Evolutionary conservation across 805 yeast genomes (phyloP), one percentile per base, ranked within the genome.

Genomic region (Blastobotrys muscicola): DNA sequence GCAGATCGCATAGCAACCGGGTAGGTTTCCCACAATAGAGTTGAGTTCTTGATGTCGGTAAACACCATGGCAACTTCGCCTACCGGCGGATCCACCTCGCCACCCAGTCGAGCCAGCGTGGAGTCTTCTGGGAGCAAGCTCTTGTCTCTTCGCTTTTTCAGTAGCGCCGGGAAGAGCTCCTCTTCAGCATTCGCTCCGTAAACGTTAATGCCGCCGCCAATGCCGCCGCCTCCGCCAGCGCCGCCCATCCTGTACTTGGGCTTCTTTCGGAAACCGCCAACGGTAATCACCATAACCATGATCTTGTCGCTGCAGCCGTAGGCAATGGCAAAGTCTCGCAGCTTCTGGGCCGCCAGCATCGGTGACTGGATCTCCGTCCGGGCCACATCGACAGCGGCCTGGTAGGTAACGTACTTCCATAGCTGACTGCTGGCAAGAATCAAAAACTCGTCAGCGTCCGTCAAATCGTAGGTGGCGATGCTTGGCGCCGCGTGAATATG

Each of bases 1-100:
- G 98, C 97, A 2, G 95, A 81, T 61, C 97, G 71, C 99, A 92
- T 92, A 0, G 96, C 94, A 41, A 78, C 76, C 2, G 97, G 95
- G 56, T 78, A 82, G 6, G 85, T 70, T 56, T 92, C 98, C 99
- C 99, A 92, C 43, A 92, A 65, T 41, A 81, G 66, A 0, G 99
- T 92, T 1, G 97, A 89, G 59, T 84, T 89, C 56, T 90, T 87
- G 53, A 92, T 92, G 74, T 92, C 99, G 0, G 99, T 92, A 64
- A 92, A 92, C 1, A 90, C 97, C 76, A 92, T 81, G 0, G 98
- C 96, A 40, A 92, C 68, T 41, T 86, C 87, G 2, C 97, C 97
- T 4, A 81, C 80, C 2, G 99, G 99, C 2, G 98, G 97, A 8
- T 82, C 80, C 46, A 92, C 89, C 57, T 92, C 98, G 8, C 57